A percentile compares a stretch with the other conserved stretches of the same genome.
phyloP scores from a whole-genome alignment of 208 protist species.

The Crithidia fasciculata region DNA sequence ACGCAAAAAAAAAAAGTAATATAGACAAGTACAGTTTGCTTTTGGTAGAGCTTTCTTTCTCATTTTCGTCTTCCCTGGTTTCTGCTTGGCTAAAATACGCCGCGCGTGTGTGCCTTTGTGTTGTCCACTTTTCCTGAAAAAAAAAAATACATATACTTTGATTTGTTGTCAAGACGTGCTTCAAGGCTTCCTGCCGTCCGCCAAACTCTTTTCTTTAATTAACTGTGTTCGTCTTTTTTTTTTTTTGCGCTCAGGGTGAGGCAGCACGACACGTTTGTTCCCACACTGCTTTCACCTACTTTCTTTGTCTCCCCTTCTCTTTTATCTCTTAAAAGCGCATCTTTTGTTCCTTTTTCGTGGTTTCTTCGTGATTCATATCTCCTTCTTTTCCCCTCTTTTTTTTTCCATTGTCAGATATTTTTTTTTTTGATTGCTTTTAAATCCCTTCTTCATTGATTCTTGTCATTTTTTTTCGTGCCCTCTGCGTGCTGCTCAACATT shows the following conservation, averaged over 20 bases:
- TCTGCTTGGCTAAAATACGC: neutral
- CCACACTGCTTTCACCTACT: too few species aligned
- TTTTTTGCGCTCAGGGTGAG: too few species aligned
- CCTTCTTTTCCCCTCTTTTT: neutral
- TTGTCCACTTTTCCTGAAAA: neutral
- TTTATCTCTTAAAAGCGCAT: too few species aligned
- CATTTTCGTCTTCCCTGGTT: neutral
- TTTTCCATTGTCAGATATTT: neutral
- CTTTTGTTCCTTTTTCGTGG: too few species aligned
- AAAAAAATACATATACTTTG: neutral
- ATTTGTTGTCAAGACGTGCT: neutral
- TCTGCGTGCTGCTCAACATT: too few species aligned
- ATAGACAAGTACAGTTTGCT: neutral
- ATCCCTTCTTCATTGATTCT: slow-evolving; percentile 7
- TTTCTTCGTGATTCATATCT: too few species aligned
- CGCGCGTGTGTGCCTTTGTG: neutral
- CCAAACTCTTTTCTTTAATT: too few species aligned
- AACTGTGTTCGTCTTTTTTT: too few species aligned
- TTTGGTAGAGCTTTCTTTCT: slow-evolving; percentile 1
- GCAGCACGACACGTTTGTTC: too few species aligned
- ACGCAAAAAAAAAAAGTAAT: neutral
- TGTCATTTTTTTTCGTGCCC: neutral
- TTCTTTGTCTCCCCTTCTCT: too few species aligned
- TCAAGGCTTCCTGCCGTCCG: too few species aligned
- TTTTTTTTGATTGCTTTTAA: slow-evolving; percentile 1